A percentile compares a stretch with the other conserved stretches of the same genome.
Evolutionary conservation across 163 green algal genomes (phyloP).

Genomic region (Chlorella variabilis): DNA sequence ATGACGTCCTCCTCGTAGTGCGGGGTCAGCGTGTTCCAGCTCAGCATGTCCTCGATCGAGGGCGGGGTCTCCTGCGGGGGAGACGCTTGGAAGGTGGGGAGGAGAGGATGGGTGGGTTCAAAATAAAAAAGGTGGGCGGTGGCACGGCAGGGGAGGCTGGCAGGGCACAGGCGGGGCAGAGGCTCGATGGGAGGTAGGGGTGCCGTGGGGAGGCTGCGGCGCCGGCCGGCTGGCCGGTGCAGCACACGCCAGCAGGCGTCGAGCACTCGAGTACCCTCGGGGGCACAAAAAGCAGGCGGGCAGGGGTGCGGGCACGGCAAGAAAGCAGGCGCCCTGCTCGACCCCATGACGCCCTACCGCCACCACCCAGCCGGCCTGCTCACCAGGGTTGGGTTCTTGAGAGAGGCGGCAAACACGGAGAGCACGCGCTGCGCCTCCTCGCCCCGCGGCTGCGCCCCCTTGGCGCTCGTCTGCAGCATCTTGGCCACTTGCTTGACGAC

Average conservation of each 20-base stretch:
- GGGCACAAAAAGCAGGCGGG: too few species aligned
- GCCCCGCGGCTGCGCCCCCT: slow-evolving; percentile 57
- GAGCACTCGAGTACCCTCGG: too few species aligned
- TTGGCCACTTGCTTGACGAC: slow-evolving; percentile 53
- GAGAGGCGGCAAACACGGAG: slow-evolving; percentile 44
- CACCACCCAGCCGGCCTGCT: neutral
- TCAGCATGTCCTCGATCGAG: slow-evolving; percentile 60
- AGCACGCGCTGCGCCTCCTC: slow-evolving; percentile 57
- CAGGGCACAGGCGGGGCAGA: too few species aligned
- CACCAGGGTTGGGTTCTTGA: slow-evolving; percentile 61
- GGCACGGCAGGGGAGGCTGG: too few species aligned
- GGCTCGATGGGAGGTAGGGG: too few species aligned
- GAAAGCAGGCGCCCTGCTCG: too few species aligned
- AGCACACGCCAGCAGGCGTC: too few species aligned
- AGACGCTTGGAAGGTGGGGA: neutral
- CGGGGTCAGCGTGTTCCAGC: slow-evolving; percentile 65
- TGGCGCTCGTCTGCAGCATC: slow-evolving; percentile 62
- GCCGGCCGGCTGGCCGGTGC: too few species aligned
- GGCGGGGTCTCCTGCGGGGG: slow-evolving; percentile 40
- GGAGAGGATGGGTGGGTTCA: neutral
- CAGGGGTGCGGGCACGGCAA: too few species aligned
- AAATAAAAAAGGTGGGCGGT: too few species aligned
- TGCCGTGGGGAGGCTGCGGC: too few species aligned
- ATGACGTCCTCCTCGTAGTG: slow-evolving; percentile 74
- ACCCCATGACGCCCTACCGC: too few species aligned